phyloP scores from a whole-genome alignment of 1,284 basidiomycete genomes.

The Meira nashicola region DNA sequence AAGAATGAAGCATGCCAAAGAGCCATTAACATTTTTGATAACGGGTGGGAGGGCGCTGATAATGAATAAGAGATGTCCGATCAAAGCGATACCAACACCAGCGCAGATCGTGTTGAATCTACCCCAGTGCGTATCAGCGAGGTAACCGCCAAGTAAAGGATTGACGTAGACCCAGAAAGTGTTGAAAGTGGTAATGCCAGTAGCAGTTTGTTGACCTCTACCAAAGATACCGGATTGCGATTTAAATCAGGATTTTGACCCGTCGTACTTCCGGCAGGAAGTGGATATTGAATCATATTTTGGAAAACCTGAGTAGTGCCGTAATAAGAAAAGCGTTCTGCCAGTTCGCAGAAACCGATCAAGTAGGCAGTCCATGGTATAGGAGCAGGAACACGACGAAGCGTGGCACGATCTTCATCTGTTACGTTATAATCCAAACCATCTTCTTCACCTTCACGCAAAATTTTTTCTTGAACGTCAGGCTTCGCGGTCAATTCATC shows the following conservation, averaged over 20 bases:
- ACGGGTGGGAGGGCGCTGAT: constrained; percentile 68
- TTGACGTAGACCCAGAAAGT: constrained; percentile 47
- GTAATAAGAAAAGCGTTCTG: constrained; percentile 53
- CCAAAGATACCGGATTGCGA: constrained; percentile 45
- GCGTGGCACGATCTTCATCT: constrained; percentile 39
- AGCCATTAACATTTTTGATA: constrained; percentile 59
- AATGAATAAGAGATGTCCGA: constrained; percentile 68
- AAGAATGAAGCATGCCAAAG: constrained; percentile 61
- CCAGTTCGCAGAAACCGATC: constrained; percentile 51
- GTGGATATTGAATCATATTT: constrained; percentile 45
- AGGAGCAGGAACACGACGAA: constrained; percentile 43
- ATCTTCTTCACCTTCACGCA: constrained; percentile 6
- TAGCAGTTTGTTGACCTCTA: constrained; percentile 45
- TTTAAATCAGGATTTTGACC: constrained; percentile 26
- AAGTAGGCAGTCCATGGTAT: constrained; percentile 44
- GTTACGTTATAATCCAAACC: constrained; percentile 14
- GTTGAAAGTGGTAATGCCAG: constrained; percentile 50
- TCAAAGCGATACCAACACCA: constrained; percentile 53
- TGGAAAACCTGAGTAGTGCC: constrained; percentile 24
- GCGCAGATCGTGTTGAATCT: constrained; percentile 57
- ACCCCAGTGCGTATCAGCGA: constrained; percentile 55
- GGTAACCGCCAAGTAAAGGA: constrained; percentile 49
- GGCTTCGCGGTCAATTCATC: neutral
- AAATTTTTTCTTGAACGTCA: neutral
- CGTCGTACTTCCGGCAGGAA: constrained; percentile 31